Evolutionary conservation across 345 rosid genomes (phyloP), one percentile per base, ranked within the genome.

Genomic region (Populus deltoides): DNA sequence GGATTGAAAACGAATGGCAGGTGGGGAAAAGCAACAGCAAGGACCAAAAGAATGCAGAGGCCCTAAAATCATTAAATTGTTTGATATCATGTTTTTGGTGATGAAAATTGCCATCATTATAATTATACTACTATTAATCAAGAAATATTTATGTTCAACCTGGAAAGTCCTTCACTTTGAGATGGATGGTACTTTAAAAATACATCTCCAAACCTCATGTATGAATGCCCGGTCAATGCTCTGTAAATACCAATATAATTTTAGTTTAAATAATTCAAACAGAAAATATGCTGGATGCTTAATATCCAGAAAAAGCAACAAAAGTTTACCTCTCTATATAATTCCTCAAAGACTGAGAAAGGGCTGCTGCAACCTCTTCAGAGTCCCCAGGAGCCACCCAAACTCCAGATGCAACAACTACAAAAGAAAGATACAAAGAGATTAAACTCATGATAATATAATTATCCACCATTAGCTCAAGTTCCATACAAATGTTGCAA

Each of bases 341-440:
- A 83, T 92, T 92, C 85, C 93, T 89, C 73, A 97, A 85, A 80
- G 99, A 89, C 77, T 90, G 97, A 75, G 98, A 94, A 77, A 97
- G 90, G 81, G 99, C 98, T 77, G 90, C 85, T 15, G 97, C 97
- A 80, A 97, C 89, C 93, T 94, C 98, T 85, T 97, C 98, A 22
- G 97, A 90, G 83, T 94, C 98, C 78, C 99, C 99, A 84, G 99
- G 98, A 81, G 98, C 93, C 81, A 90, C 83, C 99, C 99, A 97
- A 79, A 90, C 83, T 82, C 99, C 99, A 47, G 97, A 90, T 70
- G 99, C 92, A 79, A 93, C 92, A 86, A 89, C 99, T 96, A 80
- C 79, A 85, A 36, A 61, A 51, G 78, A 81, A 78, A 15, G 15
- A 66, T 69, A 16, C 41, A 66, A 25, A 29, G 65, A 68, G 82